A percentile compares a stretch with the other conserved stretches of the same genome.
Conservation (phyloP, 2,329 filamentous ascomycete genomes). For the Ophiostoma himal-ulmi region DNA sequence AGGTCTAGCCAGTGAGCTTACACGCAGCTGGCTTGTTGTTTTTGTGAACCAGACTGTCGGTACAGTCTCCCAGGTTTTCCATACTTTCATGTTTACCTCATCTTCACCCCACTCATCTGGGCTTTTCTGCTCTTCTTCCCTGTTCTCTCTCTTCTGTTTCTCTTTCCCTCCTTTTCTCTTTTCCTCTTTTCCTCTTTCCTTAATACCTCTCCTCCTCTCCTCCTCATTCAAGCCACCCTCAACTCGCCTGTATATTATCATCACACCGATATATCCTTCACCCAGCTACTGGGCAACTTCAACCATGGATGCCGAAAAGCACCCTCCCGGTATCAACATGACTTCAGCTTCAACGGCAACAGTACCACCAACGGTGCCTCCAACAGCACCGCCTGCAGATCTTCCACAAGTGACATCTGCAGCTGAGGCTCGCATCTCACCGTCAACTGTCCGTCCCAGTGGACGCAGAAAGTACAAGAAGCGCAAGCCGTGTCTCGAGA, state of each 20-base stretch:
- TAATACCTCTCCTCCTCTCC: background rate
- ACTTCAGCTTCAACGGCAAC: background rate
- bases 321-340: background rate
- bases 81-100: background rate
- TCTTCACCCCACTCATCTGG: background rate
- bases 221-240: background rate
- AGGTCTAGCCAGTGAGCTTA: background rate
- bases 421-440: background rate
- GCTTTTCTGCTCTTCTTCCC: background rate
- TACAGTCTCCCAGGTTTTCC: background rate
- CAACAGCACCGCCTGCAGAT: background rate
- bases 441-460: background rate
- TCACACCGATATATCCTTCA: background rate
- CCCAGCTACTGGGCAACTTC: background rate
- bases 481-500: background rate
- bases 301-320: background rate
- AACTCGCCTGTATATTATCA: background rate
- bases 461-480: background rate
- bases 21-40: background rate
- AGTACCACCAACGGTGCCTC: background rate
- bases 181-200: background rate
- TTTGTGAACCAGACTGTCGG: background rate
- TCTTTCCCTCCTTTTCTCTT: background rate
- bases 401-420: background rate
- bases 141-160: background rate